These are phyloP conservation scores for Stephanodiscus minutulus DNA, from an alignment of 108 stramenopile genomes.

Conservation along the genomic window DNA sequence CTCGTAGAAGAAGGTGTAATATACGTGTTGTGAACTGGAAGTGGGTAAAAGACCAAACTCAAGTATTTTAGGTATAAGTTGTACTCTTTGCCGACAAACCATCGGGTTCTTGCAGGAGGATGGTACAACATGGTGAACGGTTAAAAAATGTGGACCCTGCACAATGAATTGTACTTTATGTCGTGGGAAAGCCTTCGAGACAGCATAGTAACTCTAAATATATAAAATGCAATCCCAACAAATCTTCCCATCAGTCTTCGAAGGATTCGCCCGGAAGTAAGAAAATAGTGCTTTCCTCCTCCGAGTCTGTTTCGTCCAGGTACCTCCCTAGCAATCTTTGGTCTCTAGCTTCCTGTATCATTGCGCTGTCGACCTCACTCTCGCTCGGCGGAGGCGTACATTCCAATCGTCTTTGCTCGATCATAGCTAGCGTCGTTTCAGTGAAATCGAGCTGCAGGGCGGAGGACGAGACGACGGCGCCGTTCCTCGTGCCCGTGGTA, in stretches of 20 bases:
- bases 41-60: too few species aligned
- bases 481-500: not conserved
- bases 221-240: not conserved
- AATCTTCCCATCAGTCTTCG: not conserved
- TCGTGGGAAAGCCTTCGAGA: too few species aligned
- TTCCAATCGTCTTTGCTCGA: conserved; percentile 16
- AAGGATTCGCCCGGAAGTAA: not conserved
- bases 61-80: too few species aligned
- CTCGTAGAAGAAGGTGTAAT: not conserved
- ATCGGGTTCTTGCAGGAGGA: not conserved
- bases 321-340: conserved; percentile 5
- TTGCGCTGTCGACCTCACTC: conserved; percentile 14
- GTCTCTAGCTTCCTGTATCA: conserved; percentile 12
- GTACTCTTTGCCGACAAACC: not conserved
- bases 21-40: too few species aligned
- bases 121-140: not conserved
- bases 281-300: conserved; percentile 6
- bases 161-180: too few species aligned
- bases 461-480: not conserved
- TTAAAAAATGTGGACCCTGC: too few species aligned
- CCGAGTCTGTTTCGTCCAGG: conserved; percentile 6
- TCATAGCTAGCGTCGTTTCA: conserved; percentile 9
- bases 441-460: conserved; percentile 4
- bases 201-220: too few species aligned
- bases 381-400: conserved; percentile 28